Evolutionary conservation across 345 rosid species (phyloP).

Genomic region (Populus nigra): DNA sequence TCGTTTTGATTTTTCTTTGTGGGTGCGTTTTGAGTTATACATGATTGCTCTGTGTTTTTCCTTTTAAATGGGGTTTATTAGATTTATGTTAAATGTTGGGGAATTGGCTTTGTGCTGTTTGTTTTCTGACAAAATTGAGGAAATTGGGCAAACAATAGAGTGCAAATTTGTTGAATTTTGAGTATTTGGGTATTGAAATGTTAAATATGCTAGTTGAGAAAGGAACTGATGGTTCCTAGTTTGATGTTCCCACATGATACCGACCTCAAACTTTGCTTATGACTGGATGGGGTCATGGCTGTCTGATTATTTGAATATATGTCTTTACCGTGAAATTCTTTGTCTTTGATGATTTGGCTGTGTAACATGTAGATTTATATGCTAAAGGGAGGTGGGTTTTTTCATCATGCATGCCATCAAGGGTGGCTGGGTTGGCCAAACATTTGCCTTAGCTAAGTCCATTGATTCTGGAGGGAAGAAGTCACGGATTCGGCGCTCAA

Average conservation of each 20-base stretch:
- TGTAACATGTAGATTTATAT: constrained; percentile 14
- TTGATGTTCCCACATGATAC: not conserved
- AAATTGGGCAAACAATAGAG: not conserved
- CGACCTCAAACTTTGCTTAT: not conserved
- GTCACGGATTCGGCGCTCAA: constrained; percentile 82
- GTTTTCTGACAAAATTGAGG: not conserved
- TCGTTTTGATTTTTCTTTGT: not conserved
- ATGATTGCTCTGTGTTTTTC: not conserved
- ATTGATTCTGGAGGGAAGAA: constrained; percentile 69
- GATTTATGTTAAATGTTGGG: not conserved
- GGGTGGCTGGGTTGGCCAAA: constrained; percentile 64
- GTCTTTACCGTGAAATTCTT: not conserved
- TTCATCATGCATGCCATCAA: constrained; percentile 66
- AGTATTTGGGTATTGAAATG: not conserved
- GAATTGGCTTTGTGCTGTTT: not conserved
- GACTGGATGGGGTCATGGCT: not conserved
- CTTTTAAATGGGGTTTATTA: not conserved
- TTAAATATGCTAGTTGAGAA: not conserved
- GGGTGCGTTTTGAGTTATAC: not conserved
- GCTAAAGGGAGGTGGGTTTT: constrained; percentile 14
- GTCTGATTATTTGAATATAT: not conserved
- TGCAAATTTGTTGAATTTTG: not conserved
- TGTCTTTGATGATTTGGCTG: not conserved
- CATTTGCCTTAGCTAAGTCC: constrained; percentile 73
- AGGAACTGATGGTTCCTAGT: not conserved